Evolutionary conservation across 768 basidiomycete genomes (phyloP).

Genomic region (Crucibulum laeve): DNA sequence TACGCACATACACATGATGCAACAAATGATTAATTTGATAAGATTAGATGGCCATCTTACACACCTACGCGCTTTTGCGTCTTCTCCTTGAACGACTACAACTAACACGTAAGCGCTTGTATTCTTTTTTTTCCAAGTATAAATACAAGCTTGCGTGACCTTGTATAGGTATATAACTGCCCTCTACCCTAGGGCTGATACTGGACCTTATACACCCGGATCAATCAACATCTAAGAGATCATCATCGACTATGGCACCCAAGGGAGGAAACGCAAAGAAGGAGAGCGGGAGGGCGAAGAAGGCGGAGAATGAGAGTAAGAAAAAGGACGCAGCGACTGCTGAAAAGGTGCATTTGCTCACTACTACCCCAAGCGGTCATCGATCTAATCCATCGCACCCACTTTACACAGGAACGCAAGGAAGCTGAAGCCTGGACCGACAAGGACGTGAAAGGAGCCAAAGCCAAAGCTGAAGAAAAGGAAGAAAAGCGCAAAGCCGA

Average conservation of each 20-base stretch:
- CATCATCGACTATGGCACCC: conserved; percentile 59
- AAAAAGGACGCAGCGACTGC: conserved; percentile 60
- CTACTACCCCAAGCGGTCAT: background rate
- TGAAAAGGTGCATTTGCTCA: conserved; percentile 45
- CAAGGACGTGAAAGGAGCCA: conserved; percentile 55
- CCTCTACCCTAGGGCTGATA: too few species aligned
- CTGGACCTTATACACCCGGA: too few species aligned
- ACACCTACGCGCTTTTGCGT: too few species aligned
- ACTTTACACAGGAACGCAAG: conserved; percentile 53
- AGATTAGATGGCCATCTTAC: too few species aligned
- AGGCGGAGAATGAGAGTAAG: conserved; percentile 86
- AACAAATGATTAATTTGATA: too few species aligned
- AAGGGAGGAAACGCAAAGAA: conserved; percentile 91
- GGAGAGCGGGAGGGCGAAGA: conserved; percentile 84
- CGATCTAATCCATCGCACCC: conserved; percentile 1
- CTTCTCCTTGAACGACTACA: too few species aligned
- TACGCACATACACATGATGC: too few species aligned
- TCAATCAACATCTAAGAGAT: too few species aligned
- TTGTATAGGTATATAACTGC: too few species aligned
- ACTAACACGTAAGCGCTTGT: too few species aligned
- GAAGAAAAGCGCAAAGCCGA: conserved; percentile 81
- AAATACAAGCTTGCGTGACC: too few species aligned
- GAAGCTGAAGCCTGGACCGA: conserved; percentile 69
- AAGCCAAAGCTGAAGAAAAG: conserved; percentile 61
- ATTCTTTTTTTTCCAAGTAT: too few species aligned